Base-by-base conservation (phyloP, 116 monocot species). In the Zostera marina region DNA sequence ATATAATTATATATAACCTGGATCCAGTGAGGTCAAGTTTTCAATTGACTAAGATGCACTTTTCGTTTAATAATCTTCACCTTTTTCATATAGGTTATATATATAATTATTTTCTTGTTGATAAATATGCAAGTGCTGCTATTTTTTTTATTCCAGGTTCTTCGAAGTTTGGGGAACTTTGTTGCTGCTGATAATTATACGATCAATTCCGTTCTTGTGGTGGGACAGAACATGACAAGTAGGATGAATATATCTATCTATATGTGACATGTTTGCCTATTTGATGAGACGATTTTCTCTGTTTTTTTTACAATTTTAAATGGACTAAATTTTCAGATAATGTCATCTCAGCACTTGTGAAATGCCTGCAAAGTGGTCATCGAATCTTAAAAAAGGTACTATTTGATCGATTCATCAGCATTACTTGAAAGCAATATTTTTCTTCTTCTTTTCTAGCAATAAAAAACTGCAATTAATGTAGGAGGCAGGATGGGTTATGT, bases 401-500 rank as follows among this genome's bases (percentile, higher is more conserved):
- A 54, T 11, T 43, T 1, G 32, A 32, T 32, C 32, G 39, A 40
- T 64, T 63, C 8, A 22, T 22, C 14, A 15, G 45, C 26, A 1
- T 46, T 61, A 8, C 32, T 32, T 32, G 7, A 3, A n/a, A 44
- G 14, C 43, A 59, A 59, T 22, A 11, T 40, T 39, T 15, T 5
- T 3, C 26, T 47, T 24, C 32, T 25, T 42, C 25, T 24, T 61
- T n/a, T 26, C 61, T 14, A 26, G 25, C 21, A 41, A 11, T 32
- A 15, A 56, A 14, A 24, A 11, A 26, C 32, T 44, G 8, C 1
- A 43, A 63, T 58, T 72, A 17, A 24, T 72, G 13, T 53, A 96
- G 96, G 96, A 96, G 64, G 78, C 96, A 22, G 68, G 80, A 44
- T 96, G 96, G 96, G 96, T 76, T 55, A 49, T 96, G 41, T 89